Conservation (phyloP, 768 basidiomycete genomes). For the Gloeophyllum trabeum region DNA sequence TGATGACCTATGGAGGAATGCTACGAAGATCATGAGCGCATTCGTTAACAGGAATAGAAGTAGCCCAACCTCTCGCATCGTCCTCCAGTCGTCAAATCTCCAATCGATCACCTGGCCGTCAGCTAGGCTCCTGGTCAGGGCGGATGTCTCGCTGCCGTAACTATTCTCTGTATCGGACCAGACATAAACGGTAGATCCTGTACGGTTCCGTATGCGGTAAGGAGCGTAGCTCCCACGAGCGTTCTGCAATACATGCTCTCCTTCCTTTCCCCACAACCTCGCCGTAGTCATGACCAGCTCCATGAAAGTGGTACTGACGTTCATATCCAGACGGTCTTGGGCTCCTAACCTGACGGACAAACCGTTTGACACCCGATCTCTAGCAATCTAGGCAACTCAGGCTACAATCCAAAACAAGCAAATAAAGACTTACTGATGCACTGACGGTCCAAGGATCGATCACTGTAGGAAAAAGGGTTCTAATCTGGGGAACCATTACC, state of each 20-base stretch:
- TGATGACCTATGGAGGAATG: conserved; percentile 57
- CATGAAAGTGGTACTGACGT: conserved; percentile 82
- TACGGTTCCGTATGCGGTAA: conserved; percentile 85
- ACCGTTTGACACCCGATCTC: conserved; percentile 36
- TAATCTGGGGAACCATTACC: not conserved
- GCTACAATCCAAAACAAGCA: too few relatives aligned
- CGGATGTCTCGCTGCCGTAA: conserved; percentile 32
- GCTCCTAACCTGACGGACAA: conserved; percentile 57
- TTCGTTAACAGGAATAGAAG: not conserved
- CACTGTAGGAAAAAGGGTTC: conserved; percentile 28
- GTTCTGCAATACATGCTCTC: conserved; percentile 58
- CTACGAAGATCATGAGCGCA: conserved; percentile 20
- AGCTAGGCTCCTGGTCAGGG: too few relatives aligned
- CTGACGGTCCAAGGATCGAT: conserved; percentile 95
- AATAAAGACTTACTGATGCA: conserved; percentile 41
- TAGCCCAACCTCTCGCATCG: conserved; percentile 71
- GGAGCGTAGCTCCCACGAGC: conserved; percentile 86
- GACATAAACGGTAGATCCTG: conserved; percentile 73
- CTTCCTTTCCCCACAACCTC: conserved; percentile 67
- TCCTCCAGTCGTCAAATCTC: conserved; percentile 96
- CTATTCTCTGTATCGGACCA: conserved; percentile 74
- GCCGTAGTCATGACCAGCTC: conserved; percentile 71
- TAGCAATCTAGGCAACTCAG: conserved; percentile 40
- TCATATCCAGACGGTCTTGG: conserved; percentile 79
- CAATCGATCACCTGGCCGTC: conserved; percentile 79